Percentiles rank a stretch among this genome's conserved stretches.
These are phyloP conservation scores for Aegilops bicornis DNA, from an alignment of 176 grass and related monocot genomes.

Conservation along the genomic window DNA sequence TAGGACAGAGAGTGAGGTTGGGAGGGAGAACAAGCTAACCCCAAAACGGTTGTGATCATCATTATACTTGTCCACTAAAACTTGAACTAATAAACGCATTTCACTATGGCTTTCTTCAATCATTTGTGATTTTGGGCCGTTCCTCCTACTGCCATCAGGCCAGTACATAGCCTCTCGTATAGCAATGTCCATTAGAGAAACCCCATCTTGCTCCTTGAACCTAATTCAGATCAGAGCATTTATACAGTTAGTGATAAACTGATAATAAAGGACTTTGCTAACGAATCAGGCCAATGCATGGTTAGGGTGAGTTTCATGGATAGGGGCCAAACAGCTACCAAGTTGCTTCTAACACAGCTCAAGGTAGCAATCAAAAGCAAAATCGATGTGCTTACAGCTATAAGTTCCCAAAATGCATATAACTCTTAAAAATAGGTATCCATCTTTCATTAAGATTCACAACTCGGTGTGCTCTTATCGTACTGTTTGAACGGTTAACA, in stretches of 20 bases:
- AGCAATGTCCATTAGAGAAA: not conserved
- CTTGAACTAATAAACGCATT: not conserved
- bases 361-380: not conserved
- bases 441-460: not conserved
- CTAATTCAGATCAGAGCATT: not conserved
- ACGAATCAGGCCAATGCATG: too few relatives aligned
- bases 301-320: not conserved
- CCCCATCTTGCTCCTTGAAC: not conserved
- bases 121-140: not conserved
- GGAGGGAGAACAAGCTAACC: not conserved
- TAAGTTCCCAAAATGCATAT: not conserved
- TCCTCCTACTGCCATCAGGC: not conserved
- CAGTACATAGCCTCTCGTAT: not conserved
- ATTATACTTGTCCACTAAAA: constrained; percentile 3
- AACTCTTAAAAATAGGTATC: not conserved
- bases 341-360: not conserved
- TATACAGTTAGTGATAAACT: not conserved
- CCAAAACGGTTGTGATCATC: not conserved
- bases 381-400: not conserved
- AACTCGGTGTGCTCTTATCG: not conserved
- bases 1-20: not conserved
- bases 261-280: not conserved
- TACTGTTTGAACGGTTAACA: not conserved
- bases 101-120: not conserved
- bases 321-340: not conserved